Evolutionary conservation across 2,329 filamentous ascomycete species (phyloP), one percentile per base, ranked within the genome.

Genomic region (Botrytis fragariae): DNA sequence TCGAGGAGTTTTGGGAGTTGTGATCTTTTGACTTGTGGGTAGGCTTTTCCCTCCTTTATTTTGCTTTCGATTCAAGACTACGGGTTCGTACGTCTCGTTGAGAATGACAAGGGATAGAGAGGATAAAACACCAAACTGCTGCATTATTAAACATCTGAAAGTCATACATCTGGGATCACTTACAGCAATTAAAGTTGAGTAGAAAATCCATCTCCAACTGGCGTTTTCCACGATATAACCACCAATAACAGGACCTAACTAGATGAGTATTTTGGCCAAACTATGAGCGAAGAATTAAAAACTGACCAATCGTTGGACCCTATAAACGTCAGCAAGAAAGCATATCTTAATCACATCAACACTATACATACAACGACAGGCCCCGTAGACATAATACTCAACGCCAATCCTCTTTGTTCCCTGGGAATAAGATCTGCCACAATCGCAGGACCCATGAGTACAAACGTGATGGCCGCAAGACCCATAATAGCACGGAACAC

Each of bases 121-220:
- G 37, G 54, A 54, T 20, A 54, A 20, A 29, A 54, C 8, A 39
- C 32, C 64, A 67, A 67, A 67, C 64, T 67, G 8, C 37, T 20
- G 14, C 0, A 2, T 39, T 2, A 9, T 54, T 39, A 67, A 35
- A 39, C 54, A 20, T 22, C 16, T 8, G 29, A 25, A 5, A 39
- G n/a, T 39, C 0, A 4, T n/a, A 1, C 0, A n/a, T 3, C 83
- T 86, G 84, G 77, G 6, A 14, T 84, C 78, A 51, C 77, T 78
- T 29, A 83, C 84, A 69, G 82, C 79, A 51, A 87, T 86, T 16
- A 84, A 81, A 12, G 86, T 81, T 20, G 86, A 79, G 82, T 85
- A 87, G 72, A 87, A 86, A 1, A 85, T 82, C 87, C 87, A 89
- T 57, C 86, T 79, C 87, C 87, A 89, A 5, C 84, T 85, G 39